These are phyloP conservation scores for Trichosporon faecale DNA, from an alignment of 1,284 basidiomycete genomes.

Conservation along the genomic window DNA sequence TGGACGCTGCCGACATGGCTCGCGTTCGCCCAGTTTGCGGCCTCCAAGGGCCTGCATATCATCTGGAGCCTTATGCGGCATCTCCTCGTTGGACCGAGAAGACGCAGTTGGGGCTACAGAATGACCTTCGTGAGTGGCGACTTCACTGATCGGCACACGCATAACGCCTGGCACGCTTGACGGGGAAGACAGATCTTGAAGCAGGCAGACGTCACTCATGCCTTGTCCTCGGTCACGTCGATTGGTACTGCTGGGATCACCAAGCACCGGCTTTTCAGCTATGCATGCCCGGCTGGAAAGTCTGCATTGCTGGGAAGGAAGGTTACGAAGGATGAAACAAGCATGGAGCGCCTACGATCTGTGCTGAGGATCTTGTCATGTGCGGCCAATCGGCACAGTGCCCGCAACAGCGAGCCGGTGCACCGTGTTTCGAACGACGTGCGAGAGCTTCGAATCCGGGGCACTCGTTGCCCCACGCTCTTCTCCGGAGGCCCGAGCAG, in stretches of 20 bases:
- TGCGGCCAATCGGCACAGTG: not conserved
- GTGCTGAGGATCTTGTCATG: not conserved
- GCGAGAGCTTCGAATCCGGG: not conserved
- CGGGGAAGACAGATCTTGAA: not conserved
- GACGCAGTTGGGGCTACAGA: conserved; percentile 53
- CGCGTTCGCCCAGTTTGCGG: conserved; percentile 40
- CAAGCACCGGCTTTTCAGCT: not conserved
- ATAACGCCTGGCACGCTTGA: not conserved
- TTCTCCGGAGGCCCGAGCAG: not conserved
- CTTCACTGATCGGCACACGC: not conserved
- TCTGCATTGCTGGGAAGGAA: not conserved
- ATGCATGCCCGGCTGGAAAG: not conserved
- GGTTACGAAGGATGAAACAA: not conserved
- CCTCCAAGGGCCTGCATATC: conserved; percentile 47
- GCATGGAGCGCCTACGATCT: not conserved
- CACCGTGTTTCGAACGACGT: not conserved
- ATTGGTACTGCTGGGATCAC: not conserved
- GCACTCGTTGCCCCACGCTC: not conserved
- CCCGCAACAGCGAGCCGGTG: not conserved
- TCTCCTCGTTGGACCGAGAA: conserved; percentile 44
- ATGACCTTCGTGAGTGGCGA: conserved; percentile 44
- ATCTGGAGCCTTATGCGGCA: conserved; percentile 43
- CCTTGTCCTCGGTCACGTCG: not conserved
- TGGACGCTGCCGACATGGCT: conserved; percentile 47
- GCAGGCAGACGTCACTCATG: not conserved